phyloP scores from a whole-genome alignment of 129 eudicot genomes.

The Centella asiatica region DNA sequence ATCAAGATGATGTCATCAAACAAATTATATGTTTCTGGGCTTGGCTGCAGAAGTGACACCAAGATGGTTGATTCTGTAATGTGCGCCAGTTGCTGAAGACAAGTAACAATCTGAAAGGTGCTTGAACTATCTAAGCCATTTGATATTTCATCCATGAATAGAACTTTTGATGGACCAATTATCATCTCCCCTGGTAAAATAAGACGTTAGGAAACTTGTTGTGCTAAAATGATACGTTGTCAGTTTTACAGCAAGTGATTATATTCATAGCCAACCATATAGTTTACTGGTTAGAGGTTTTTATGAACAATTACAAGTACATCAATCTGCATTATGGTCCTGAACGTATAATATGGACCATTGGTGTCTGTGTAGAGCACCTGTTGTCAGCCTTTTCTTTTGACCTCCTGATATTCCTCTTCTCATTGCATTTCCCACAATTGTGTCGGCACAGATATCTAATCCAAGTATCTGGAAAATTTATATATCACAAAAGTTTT shows the following conservation, averaged over 20 bases:
- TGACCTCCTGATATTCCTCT: constrained; percentile 25
- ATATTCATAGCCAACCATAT: not conserved
- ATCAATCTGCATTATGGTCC: not conserved
- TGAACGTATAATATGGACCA: not conserved
- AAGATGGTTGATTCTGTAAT: constrained; percentile 13
- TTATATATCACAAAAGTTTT: not conserved
- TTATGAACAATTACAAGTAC: not conserved
- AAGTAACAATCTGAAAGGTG: constrained; percentile 16
- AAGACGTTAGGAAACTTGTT: not conserved
- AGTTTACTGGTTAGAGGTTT: not conserved
- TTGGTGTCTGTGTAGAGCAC: not conserved
- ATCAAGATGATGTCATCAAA: constrained; percentile 21
- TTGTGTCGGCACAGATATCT: constrained; percentile 10
- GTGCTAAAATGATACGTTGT: not conserved
- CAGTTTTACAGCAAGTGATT: not conserved
- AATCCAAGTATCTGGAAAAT: constrained; percentile 16
- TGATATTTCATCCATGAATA: constrained; percentile 19
- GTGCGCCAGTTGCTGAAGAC: constrained; percentile 19
- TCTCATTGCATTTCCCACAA: constrained; percentile 19
- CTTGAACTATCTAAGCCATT: constrained; percentile 23
- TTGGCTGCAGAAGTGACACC: constrained; percentile 19
- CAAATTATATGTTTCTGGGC: constrained; percentile 16
- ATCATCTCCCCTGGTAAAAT: constrained; percentile 14
- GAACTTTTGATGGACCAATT: constrained; percentile 13
- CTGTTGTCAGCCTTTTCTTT: constrained; percentile 22